Evolutionary conservation across 805 yeast species (phyloP).

Genomic region (Metschnikowia drakensbergensis): DNA sequence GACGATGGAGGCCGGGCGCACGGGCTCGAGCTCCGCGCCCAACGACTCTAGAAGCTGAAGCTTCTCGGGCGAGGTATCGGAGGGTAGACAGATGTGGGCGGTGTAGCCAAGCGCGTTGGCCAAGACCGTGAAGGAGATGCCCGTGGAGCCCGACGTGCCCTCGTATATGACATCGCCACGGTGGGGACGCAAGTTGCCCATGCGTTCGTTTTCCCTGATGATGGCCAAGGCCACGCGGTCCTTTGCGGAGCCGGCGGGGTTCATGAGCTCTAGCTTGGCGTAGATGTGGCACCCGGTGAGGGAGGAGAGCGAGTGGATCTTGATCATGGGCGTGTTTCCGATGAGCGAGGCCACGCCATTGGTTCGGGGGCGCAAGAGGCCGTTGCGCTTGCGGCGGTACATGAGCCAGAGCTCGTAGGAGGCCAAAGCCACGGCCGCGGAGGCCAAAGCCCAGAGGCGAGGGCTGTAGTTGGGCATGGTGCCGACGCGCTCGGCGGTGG

Average conservation of each 20-base stretch:
- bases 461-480: conserved; percentile 1
- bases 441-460: conserved; percentile 17
- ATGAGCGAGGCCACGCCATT: conserved; percentile 74
- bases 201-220: conserved; percentile 60
- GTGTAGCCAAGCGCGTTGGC: conserved; percentile 84
- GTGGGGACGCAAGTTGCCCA: conserved; percentile 55
- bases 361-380: conserved; percentile 20
- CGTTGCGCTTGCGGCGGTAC: conserved; percentile 3
- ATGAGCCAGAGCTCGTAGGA: conserved; percentile 11
- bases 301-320: conserved; percentile 63
- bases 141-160: conserved; percentile 97
- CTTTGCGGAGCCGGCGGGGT: conserved; percentile 95
- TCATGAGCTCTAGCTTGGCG: conserved; percentile 80
- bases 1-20: conserved; percentile 91
- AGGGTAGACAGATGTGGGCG: conserved; percentile 92
- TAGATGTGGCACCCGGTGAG: conserved; percentile 77
- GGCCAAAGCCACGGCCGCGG: conserved; percentile 13
- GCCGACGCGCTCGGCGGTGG: too few species aligned
- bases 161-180: conserved; percentile 77
- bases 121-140: conserved; percentile 88
- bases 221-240: conserved; percentile 90
- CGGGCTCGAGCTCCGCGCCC: conserved; percentile 82
- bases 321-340: conserved; percentile 86
- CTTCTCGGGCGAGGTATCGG: conserved; percentile 87
- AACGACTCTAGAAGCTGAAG: conserved; percentile 62